Conservation (phyloP, 495 filamentous ascomycete species). For the Usnea hakonensis region DNA sequence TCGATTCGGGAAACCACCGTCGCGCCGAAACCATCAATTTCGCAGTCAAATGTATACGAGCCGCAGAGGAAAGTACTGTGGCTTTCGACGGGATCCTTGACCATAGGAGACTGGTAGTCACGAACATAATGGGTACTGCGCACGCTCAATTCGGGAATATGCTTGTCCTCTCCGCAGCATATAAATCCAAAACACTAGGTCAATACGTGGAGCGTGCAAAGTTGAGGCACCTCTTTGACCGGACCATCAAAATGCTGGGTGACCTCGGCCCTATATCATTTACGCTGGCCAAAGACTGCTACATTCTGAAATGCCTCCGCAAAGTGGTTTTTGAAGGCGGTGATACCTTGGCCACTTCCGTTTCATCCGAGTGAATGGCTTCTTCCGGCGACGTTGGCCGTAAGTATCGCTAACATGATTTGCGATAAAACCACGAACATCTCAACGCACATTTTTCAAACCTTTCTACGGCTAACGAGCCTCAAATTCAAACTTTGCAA, state of each 20-base stretch:
- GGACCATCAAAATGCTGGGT: conserved; percentile 65
- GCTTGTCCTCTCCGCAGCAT: conserved; percentile 75
- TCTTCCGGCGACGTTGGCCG: not conserved
- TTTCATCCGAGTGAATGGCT: conserved; percentile 9
- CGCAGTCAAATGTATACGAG: conserved; percentile 51
- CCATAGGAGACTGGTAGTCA: conserved; percentile 65
- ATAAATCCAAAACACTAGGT: conserved; percentile 47
- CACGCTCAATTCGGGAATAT: conserved; percentile 99
- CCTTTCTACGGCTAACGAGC: not conserved
- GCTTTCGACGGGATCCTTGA: conserved; percentile 65
- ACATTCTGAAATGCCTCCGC: conserved; percentile 45
- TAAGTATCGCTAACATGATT: not conserved
- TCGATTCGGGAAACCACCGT: conserved; percentile 28
- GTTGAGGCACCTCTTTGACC: conserved; percentile 43
- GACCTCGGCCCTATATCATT: conserved; percentile 56
- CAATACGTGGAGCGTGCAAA: conserved; percentile 40
- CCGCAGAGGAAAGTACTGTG: conserved; percentile 74
- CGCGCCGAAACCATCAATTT: conserved; percentile 44
- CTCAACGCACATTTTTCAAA: not conserved
- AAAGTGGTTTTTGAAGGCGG: conserved; percentile 23
- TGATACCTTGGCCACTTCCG: not conserved
- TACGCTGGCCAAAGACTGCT: conserved; percentile 56
- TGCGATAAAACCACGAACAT: not conserved
- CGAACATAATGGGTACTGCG: conserved; percentile 90
- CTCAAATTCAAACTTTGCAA: not conserved